Percentiles rank a stretch among this genome's conserved stretches.
Evolutionary conservation across 345 rosid species (phyloP).

Genomic region (Corchorus capsularis): DNA sequence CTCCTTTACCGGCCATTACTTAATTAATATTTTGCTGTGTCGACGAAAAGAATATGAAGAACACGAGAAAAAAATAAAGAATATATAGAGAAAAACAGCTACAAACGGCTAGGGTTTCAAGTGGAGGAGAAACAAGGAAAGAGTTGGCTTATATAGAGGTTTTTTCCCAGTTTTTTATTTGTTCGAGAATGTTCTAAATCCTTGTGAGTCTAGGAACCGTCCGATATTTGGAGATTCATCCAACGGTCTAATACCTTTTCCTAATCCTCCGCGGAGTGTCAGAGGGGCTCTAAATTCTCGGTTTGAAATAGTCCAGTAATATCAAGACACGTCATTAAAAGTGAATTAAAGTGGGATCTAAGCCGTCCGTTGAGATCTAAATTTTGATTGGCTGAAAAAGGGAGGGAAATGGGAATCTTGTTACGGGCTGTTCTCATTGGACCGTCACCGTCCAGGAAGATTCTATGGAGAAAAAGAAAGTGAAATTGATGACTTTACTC

Average conservation of each 20-base stretch:
- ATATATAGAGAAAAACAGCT: neutral
- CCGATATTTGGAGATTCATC: slow-evolving; percentile 11
- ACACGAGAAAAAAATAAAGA: neutral
- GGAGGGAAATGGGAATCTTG: neutral
- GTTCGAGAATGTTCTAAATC: slow-evolving; percentile 40
- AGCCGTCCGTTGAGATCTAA: neutral
- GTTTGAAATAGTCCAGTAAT: neutral
- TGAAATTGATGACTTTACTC: rapidly evolving
- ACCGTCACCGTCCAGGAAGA: slow-evolving; percentile 10
- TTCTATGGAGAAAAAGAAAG: neutral
- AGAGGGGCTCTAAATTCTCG: neutral
- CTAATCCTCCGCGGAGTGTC: neutral
- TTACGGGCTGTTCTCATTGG: slow-evolving; percentile 8
- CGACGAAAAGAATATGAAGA: slow-evolving; percentile 11
- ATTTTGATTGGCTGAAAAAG: neutral
- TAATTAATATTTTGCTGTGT: neutral
- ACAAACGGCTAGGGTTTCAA: slow-evolving; percentile 39
- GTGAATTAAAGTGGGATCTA: neutral
- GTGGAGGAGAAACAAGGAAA: neutral
- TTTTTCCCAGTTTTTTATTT: slow-evolving; percentile 11
- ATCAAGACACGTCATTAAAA: neutral
- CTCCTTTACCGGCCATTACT: slow-evolving; percentile 73
- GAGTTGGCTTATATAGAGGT: slow-evolving; percentile 33
- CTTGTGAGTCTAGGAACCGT: slow-evolving; percentile 25
- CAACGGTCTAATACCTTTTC: slow-evolving; percentile 30